Conservation (phyloP, 75 land plant species). For the Picea glauca region DNA sequence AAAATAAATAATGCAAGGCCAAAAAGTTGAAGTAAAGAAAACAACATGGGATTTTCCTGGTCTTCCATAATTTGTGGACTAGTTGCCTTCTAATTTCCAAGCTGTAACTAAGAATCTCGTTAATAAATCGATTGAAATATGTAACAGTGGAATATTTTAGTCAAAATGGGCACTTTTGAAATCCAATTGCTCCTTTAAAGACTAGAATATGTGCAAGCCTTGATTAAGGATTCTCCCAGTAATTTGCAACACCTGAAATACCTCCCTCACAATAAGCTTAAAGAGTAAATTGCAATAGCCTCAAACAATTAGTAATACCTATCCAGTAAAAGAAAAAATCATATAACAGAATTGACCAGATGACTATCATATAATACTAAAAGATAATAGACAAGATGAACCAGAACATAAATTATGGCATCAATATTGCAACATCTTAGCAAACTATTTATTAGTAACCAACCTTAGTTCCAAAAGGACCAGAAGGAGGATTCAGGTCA, state of each 20-base stretch:
- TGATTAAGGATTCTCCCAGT: background rate
- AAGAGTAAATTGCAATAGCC: background rate
- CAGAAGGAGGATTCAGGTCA: constrained; percentile 37
- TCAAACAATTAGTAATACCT: background rate
- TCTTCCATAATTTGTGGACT: too few species aligned
- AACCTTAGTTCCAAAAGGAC: constrained; percentile 66
- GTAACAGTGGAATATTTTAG: too few species aligned
- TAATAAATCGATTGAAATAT: too few species aligned
- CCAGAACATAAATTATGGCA: background rate
- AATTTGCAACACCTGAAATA: background rate
- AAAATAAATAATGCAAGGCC: too few species aligned
- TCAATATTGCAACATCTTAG: background rate
- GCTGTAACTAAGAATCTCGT: too few species aligned
- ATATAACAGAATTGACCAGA: background rate
- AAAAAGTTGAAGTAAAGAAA: too few species aligned
- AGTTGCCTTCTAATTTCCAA: too few species aligned
- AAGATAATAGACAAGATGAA: background rate
- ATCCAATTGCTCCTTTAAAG: background rate
- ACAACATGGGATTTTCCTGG: too few species aligned
- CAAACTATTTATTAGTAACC: background rate
- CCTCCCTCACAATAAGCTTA: background rate
- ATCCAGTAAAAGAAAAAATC: background rate
- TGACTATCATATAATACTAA: background rate
- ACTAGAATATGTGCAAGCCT: too few species aligned
- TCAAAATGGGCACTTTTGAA: background rate